Percentiles rank a stretch among this genome's conserved stretches.
phyloP scores from a whole-genome alignment of 495 filamentous ascomycete species.

The Lasiosphaeris hirsuta region DNA sequence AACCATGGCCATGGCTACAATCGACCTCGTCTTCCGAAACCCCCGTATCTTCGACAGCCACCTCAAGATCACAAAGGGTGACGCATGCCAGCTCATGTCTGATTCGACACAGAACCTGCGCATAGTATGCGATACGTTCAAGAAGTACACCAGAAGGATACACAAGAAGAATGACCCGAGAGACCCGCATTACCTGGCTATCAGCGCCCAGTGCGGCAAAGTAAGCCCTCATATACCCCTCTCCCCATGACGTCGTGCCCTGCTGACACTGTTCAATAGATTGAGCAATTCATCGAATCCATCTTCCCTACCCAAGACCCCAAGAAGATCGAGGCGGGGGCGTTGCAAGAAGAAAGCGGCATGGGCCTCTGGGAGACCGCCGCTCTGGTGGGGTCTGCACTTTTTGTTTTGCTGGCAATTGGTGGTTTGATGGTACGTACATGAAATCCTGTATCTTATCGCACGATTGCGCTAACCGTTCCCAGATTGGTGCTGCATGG shows the following conservation, averaged over 20 bases:
- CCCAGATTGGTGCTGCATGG: constrained; percentile 64
- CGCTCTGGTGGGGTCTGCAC: constrained; percentile 31
- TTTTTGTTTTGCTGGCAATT: constrained; percentile 35
- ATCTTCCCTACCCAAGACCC: constrained; percentile 75
- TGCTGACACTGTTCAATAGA: constrained; percentile 47
- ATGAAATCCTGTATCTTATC: not conserved
- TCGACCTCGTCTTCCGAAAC: constrained; percentile 91
- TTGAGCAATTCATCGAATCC: constrained; percentile 95
- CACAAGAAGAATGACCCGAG: constrained; percentile 91
- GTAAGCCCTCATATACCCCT: constrained; percentile 46
- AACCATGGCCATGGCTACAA: constrained; percentile 93
- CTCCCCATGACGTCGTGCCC: not conserved
- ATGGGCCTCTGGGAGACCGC: constrained; percentile 37
- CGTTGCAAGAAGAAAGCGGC: constrained; percentile 7
- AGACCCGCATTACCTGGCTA: constrained; percentile 91
- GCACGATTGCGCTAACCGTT: not conserved
- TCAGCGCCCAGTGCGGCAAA: constrained; percentile 86
- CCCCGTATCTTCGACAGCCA: constrained; percentile 81
- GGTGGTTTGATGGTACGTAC: constrained; percentile 45
- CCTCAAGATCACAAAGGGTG: constrained; percentile 94
- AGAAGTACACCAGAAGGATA: constrained; percentile 70
- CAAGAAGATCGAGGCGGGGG: constrained; percentile 40
- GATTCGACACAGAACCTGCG: constrained; percentile 86
- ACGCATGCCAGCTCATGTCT: constrained; percentile 87
- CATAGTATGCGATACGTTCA: constrained; percentile 75